Percentiles rank a stretch among this genome's conserved stretches.
Conservation (phyloP, 805 yeast genomes). For the Candida easanensis region DNA sequence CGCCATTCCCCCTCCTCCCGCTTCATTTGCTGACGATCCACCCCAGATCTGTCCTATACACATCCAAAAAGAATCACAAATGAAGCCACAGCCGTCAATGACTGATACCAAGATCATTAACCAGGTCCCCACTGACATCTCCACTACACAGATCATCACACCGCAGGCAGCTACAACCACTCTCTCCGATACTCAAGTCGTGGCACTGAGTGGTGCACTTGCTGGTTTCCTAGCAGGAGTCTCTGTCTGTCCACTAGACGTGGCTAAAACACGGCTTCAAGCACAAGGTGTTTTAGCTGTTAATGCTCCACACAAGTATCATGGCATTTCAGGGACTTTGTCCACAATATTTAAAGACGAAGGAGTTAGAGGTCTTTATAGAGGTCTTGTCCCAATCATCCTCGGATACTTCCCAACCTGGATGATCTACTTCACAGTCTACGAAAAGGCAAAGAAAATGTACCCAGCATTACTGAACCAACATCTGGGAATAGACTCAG, state of each 20-base stretch:
- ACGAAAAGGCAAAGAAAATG: conserved; percentile 68
- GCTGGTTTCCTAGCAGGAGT: conserved; percentile 91
- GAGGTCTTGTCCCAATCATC: conserved; percentile 90
- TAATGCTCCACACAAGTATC: conserved; percentile 34
- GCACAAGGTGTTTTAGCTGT: conserved; percentile 64
- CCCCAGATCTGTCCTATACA: neutral
- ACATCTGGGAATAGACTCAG: conserved; percentile 24
- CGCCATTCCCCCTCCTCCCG: neutral
- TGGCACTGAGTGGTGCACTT: conserved; percentile 87
- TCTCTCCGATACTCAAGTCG: conserved; percentile 49
- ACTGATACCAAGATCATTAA: conserved; percentile 1
- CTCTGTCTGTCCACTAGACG: conserved; percentile 92
- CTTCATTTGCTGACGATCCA: neutral
- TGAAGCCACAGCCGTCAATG: neutral
- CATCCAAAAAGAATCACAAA: too few relatives aligned
- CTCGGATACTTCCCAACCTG: conserved; percentile 96
- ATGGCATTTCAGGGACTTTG: conserved; percentile 64
- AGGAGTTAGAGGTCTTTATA: conserved; percentile 78
- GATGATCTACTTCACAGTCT: conserved; percentile 92
- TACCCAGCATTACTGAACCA: conserved; percentile 42
- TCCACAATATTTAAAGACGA: conserved; percentile 68
- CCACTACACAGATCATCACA: conserved; percentile 11
- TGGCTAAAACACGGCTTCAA: conserved; percentile 89
- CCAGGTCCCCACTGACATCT: conserved; percentile 8
- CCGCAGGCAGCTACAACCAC: conserved; percentile 2